Evolutionary conservation across 2,329 filamentous ascomycete genomes (phyloP).

Genomic region (Fusarium kyushuense): DNA sequence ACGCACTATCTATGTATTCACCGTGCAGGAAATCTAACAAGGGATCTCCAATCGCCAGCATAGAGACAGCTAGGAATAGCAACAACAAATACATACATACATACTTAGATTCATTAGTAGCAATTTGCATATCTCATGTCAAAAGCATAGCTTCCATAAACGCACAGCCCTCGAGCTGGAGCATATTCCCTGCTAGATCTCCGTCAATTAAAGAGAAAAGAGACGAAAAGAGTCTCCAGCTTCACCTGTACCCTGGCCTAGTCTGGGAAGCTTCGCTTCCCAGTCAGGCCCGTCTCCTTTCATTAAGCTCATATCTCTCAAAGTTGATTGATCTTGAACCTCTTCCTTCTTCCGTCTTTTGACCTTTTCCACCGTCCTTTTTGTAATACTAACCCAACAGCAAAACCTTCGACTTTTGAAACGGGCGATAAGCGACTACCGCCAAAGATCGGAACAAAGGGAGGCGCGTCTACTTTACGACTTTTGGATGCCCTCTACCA

Average conservation of each 20-base stretch:
- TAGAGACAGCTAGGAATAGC: constrained; percentile 20
- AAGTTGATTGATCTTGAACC: constrained; percentile 8
- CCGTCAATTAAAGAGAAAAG: constrained; percentile 19
- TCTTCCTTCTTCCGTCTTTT: constrained; percentile 18
- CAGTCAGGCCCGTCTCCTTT: constrained; percentile 27
- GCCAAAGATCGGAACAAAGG: constrained; percentile 27
- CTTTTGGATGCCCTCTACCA: constrained; percentile 33
- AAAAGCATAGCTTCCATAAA: constrained; percentile 29
- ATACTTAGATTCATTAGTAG: not conserved
- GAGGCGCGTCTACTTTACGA: constrained; percentile 35
- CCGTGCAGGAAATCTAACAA: constrained; percentile 37
- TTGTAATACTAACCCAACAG: constrained; percentile 40
- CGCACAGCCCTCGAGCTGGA: constrained; percentile 41
- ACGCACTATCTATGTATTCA: constrained; percentile 40
- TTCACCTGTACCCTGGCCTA: constrained; percentile 30
- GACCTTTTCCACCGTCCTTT: constrained; percentile 7
- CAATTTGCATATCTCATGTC: constrained; percentile 11
- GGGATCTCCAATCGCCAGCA: constrained; percentile 4
- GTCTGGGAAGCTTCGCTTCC: constrained; percentile 20
- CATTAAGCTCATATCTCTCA: constrained; percentile 15
- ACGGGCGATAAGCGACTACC: constrained; percentile 38
- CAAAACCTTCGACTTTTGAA: constrained; percentile 20
- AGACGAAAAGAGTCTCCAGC: constrained; percentile 29
- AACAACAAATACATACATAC: constrained; percentile 4
- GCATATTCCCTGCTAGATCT: constrained; percentile 25